These are phyloP conservation scores for Mastigamoeba balamuthi DNA, from an alignment of 78 protist genomes.

Conservation along the genomic window DNA sequence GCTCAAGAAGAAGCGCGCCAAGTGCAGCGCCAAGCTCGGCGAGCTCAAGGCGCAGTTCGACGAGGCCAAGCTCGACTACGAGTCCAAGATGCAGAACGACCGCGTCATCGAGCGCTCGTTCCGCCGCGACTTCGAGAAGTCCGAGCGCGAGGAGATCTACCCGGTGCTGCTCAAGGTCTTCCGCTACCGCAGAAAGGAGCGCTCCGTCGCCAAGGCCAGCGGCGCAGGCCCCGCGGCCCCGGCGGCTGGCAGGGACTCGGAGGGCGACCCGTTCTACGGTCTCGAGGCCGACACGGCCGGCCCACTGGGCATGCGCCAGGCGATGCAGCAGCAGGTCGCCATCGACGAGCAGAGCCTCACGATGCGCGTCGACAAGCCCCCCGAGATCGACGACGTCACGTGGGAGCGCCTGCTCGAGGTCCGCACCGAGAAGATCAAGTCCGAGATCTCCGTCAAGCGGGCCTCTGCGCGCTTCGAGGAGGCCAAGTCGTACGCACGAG, in stretches of 20 bases:
- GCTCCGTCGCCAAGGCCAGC: too few species aligned
- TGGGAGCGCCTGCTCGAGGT: slow-evolving; percentile 10
- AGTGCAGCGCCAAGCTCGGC: background rate
- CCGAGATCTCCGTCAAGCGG: background rate
- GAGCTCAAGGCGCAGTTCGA: background rate
- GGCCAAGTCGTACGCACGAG: too few species aligned
- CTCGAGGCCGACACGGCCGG: too few species aligned
- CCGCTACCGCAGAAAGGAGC: background rate
- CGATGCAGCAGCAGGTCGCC: too few species aligned
- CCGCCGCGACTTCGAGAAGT: background rate
- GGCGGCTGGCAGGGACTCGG: too few species aligned
- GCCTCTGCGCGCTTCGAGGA: too few species aligned
- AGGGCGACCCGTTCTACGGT: too few species aligned
- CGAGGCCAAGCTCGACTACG: background rate
- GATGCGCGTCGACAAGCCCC: slow-evolving; percentile 2
- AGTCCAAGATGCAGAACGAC: background rate
- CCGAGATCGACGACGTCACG: background rate
- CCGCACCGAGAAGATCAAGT: background rate
- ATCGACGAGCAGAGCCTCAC: too few species aligned
- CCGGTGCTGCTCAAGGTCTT: background rate
- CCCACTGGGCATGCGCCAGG: too few species aligned
- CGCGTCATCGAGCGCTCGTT: background rate
- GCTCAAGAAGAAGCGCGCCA: background rate
- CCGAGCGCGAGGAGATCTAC: background rate
- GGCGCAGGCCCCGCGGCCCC: too few species aligned